Conservation (phyloP, 2,329 filamentous ascomycete genomes). For the Xylaria sp. region DNA sequence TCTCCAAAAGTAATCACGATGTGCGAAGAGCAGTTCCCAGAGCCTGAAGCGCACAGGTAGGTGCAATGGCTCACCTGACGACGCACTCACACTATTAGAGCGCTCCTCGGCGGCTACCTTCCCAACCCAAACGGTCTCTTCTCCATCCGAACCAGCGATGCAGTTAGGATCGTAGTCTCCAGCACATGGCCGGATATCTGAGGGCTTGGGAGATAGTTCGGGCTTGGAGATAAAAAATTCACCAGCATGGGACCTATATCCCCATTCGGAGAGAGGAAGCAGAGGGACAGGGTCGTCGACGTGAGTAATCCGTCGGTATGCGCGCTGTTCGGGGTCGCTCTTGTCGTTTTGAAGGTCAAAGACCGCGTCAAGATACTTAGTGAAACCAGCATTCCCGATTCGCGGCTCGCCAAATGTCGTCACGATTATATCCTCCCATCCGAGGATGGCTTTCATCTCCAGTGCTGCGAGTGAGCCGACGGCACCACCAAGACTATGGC, state of each 20-base stretch:
- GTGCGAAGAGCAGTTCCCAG: constrained; percentile 94
- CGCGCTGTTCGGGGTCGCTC: constrained; percentile 48
- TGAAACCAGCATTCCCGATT: constrained; percentile 67
- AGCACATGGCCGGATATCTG: constrained; percentile 75
- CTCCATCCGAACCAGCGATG: constrained; percentile 68
- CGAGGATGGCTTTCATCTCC: constrained; percentile 77
- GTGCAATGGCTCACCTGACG: constrained; percentile 61
- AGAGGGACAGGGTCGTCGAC: constrained; percentile 87
- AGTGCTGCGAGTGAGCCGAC: constrained; percentile 88
- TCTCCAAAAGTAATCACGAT: constrained; percentile 97
- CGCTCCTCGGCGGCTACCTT: constrained; percentile 40
- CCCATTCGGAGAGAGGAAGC: constrained; percentile 87
- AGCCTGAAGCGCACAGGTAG: constrained; percentile 72
- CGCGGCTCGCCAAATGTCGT: constrained; percentile 94
- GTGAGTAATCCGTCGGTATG: constrained; percentile 85
- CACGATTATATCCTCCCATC: constrained; percentile 76
- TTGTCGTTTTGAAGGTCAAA: constrained; percentile 56
- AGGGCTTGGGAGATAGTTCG: constrained; percentile 71
- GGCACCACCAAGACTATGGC: constrained; percentile 92
- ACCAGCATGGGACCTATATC: constrained; percentile 83
- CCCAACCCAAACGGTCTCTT: constrained; percentile 37
- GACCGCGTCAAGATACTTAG: constrained; percentile 63
- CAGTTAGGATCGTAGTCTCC: constrained; percentile 78
- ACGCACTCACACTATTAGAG: constrained; percentile 41
- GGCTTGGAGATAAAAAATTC: constrained; percentile 86